These are phyloP conservation scores for Tolypocladium inflatum DNA, from an alignment of 2,329 filamentous ascomycete species.

Conservation along the genomic window DNA sequence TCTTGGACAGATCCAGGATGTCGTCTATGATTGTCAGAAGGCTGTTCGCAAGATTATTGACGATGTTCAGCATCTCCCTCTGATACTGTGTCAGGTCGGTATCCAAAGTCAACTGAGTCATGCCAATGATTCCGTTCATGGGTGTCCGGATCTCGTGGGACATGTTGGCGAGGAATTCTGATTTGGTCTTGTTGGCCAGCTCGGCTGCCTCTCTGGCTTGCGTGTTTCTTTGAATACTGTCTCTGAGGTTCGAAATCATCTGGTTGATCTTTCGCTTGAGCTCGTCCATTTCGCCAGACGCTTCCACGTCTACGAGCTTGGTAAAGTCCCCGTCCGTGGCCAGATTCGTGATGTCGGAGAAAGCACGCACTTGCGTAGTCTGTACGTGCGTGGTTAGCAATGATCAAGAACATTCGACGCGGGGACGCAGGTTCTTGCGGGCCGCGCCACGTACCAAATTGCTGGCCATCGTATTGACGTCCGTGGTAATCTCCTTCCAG, in stretches of 20 bases:
- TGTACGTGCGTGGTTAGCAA: slow-evolving; percentile 34
- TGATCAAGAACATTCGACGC: background rate
- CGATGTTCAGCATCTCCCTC: slow-evolving; percentile 96
- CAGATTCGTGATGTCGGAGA: slow-evolving; percentile 96
- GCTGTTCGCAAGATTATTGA: slow-evolving; percentile 93
- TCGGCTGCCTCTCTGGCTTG: slow-evolving; percentile 93
- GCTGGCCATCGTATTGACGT: slow-evolving; percentile 87
- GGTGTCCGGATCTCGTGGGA: slow-evolving; percentile 96
- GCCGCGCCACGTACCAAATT: slow-evolving; percentile 40
- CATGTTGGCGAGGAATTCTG: slow-evolving; percentile 98
- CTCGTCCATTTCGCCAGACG: slow-evolving; percentile 98
- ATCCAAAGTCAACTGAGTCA: slow-evolving; percentile 94
- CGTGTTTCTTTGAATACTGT: slow-evolving; percentile 95
- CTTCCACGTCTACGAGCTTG: slow-evolving; percentile 92
- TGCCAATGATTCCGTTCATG: slow-evolving; percentile 96
- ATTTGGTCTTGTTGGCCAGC: slow-evolving; percentile 95
- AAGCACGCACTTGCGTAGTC: slow-evolving; percentile 94
- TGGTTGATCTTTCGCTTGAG: slow-evolving; percentile 98
- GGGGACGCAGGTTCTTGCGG: background rate
- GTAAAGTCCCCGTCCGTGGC: slow-evolving; percentile 96
- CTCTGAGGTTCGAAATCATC: slow-evolving; percentile 93
- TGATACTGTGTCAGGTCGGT: slow-evolving; percentile 92
- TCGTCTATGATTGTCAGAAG: slow-evolving; percentile 93
- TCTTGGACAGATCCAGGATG: slow-evolving; percentile 65
- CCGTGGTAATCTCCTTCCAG: slow-evolving; percentile 97